Evolutionary conservation across 805 yeast species (phyloP), one percentile per base, ranked within the genome.

Genomic region (Ogataea wickerhamii): DNA sequence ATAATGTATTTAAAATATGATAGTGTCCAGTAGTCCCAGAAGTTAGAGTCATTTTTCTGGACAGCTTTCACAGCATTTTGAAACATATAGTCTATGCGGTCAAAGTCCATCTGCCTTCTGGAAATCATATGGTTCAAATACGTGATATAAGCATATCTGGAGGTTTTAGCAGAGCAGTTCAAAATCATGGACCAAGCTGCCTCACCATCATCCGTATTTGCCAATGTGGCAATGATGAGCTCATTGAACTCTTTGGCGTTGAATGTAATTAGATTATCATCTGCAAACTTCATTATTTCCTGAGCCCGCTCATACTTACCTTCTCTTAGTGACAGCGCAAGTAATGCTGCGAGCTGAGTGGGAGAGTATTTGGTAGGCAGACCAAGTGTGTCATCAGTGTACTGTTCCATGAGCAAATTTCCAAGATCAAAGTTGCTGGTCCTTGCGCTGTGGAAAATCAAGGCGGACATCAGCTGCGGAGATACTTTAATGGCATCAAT

Each of bases 391-490:
- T 26, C 32, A 39, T 52, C 56, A 33, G 38, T 45, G 36, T 49
- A 60, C 32, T 50, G 63, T 22, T 32, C 44, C 47, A 46, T 43
- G 12, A 63, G 40, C 14, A 63, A 38, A 4, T 51, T 40, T 12
- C 58, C 49, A 6, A 63, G 41, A 8, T 49, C 41, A 20, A 47
- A 44, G 34, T 62, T 54, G 11, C 40, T 34, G 1, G 55, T 51
- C 22, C 63, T 41, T 1, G 59, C 38, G 32, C 62, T 49, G 43
- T 64, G 62, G 18, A 48, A 38, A 4, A 61, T 29, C 20, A 64
- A 39, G 1, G 65, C 45, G 6, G 55, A 45, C 67, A 63, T 60
- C 28, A 64, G 45, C 14, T 47, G 47, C 1, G 68, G 67, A 18
- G 58, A 53, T 3, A 58, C 48, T 24, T 50, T 49, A 19, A 63